A percentile compares a stretch with the other conserved stretches of the same genome.
These are phyloP conservation scores for Pythium dissotocum DNA, from an alignment of 352 stramenopile genomes.

Conservation along the genomic window DNA sequence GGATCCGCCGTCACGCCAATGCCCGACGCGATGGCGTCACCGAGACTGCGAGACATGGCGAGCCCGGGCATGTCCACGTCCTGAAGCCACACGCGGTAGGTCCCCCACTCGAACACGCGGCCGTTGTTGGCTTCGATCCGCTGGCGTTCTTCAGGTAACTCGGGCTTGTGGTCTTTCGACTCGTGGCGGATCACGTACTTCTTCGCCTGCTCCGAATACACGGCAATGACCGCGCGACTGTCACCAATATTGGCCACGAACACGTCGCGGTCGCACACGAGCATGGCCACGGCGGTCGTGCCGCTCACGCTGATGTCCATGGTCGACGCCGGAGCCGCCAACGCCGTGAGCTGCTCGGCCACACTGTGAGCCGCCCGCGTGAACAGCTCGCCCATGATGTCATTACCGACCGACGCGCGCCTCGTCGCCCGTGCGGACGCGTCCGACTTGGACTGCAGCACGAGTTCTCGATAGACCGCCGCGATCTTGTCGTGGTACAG, in stretches of 20 bases:
- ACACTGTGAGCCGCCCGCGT: conserved; percentile 42
- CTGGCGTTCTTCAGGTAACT: conserved; percentile 57
- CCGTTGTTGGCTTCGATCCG: conserved; percentile 74
- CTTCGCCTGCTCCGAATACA: conserved; percentile 33
- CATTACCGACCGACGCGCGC: conserved; percentile 33
- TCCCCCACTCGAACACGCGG: conserved; percentile 82
- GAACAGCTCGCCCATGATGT: conserved; percentile 57
- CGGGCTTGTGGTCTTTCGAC: conserved; percentile 82
- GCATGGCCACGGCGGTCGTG: conserved; percentile 64
- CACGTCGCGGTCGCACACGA: conserved; percentile 60
- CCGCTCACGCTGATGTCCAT: conserved; percentile 82
- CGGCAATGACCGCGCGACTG: conserved; percentile 63
- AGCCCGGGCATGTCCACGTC: conserved; percentile 85
- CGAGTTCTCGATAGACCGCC: conserved; percentile 38
- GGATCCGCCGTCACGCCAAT: conserved; percentile 77
- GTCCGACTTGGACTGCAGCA: conserved; percentile 22
- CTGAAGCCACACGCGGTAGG: conserved; percentile 80
- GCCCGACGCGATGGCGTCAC: conserved; percentile 76
- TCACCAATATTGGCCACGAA: conserved; percentile 80
- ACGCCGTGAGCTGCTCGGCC: conserved; percentile 39
- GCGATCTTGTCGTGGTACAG: conserved; percentile 59
- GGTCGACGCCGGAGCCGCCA: conserved; percentile 22
- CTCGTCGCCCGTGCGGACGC: neutral
- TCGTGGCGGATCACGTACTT: conserved; percentile 58
- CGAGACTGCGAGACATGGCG: conserved; percentile 83